phyloP scores from a whole-genome alignment of 345 rosid genomes.

The Ceriops zippeliana region DNA sequence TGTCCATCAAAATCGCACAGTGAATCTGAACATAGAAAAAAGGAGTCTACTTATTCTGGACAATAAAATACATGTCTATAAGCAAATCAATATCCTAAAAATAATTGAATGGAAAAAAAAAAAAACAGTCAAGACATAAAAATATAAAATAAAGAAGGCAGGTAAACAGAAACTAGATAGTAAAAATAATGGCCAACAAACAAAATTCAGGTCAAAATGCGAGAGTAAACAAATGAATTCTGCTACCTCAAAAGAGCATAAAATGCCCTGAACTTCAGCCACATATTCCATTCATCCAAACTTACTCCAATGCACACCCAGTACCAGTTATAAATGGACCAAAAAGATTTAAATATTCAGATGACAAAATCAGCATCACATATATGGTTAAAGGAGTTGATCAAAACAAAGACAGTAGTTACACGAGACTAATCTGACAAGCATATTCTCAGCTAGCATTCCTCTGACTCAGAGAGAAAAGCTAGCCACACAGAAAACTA shows the following conservation, averaged over 20 bases:
- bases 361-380: background rate
- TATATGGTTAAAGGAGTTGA: background rate
- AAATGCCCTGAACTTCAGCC: background rate
- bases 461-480: background rate
- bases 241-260: conserved; percentile 5
- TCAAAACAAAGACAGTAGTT: background rate
- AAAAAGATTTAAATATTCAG: background rate
- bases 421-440: background rate
- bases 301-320: background rate
- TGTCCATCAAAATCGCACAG: background rate
- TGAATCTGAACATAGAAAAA: background rate
- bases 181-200: background rate
- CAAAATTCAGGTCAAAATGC: background rate
- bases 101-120: background rate
- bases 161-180: background rate
- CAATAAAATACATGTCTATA: background rate
- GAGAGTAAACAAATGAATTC: background rate
- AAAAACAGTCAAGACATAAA: background rate
- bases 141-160: background rate
- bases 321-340: background rate
- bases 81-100: background rate
- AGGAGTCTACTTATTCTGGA: background rate
- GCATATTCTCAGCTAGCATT: background rate
- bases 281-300: background rate
- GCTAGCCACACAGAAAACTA: background rate